These are phyloP conservation scores for Annulohypoxylon maeteangense DNA, from an alignment of 495 filamentous ascomycete genomes.

Conservation along the genomic window DNA sequence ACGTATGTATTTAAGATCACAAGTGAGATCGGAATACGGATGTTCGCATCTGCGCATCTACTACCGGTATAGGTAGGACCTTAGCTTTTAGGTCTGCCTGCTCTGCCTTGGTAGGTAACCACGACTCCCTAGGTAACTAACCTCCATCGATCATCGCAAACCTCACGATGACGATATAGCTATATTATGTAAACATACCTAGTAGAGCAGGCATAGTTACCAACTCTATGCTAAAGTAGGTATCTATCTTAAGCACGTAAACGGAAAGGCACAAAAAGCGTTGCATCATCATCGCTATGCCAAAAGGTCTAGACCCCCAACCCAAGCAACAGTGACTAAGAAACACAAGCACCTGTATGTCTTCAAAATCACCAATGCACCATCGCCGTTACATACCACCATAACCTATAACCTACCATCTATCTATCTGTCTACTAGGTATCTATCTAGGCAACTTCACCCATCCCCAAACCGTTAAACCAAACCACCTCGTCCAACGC, in stretches of 20 bases:
- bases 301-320: conserved; percentile 8
- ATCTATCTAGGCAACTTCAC: neutral
- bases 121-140: neutral
- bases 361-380: neutral
- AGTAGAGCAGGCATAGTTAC: neutral
- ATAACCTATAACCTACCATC: neutral
- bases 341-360: neutral
- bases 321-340: neutral
- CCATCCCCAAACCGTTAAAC: neutral
- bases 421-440: neutral
- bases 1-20: conserved; percentile 35
- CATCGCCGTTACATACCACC: neutral
- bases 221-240: neutral
- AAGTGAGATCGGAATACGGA: conserved; percentile 44
- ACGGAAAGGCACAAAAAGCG: conserved; percentile 5
- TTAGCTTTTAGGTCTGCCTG: neutral
- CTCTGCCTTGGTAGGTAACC: neutral
- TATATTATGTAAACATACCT: neutral
- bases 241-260: neutral
- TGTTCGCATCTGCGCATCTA: conserved; percentile 32
- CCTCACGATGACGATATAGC: neutral
- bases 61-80: neutral
- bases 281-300: neutral
- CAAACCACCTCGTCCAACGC: conserved; percentile 17
- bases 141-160: neutral